Conservation (phyloP, 2,329 filamentous ascomycete species). For the Venturia nashicola region DNA sequence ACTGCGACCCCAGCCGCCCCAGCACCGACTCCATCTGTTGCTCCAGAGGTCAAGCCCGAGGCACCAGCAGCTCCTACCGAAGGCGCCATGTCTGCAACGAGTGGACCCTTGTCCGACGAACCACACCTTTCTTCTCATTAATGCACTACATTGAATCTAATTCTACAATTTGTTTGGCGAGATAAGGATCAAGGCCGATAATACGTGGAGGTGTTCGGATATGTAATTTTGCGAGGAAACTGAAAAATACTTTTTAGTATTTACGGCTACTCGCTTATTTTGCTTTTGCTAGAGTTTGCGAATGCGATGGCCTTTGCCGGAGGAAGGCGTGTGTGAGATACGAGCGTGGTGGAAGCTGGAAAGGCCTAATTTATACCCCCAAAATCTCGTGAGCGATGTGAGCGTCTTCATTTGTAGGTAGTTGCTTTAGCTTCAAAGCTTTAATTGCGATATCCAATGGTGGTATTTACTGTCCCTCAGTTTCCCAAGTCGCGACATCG, state of each 20-base stretch:
- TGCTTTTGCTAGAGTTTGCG: background rate
- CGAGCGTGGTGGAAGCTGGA: background rate
- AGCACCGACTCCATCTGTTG: background rate
- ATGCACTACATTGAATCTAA: background rate
- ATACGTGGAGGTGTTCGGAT: background rate
- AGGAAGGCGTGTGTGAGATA: background rate
- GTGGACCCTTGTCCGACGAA: conserved; percentile 3
- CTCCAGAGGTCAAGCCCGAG: background rate
- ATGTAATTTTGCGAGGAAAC: background rate
- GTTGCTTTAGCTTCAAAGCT: background rate
- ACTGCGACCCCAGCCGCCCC: conserved; percentile 2
- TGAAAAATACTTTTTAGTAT: background rate
- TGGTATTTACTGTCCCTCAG: background rate
- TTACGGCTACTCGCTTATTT: background rate
- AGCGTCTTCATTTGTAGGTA: background rate
- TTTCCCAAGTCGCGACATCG: background rate
- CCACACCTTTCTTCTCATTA: background rate
- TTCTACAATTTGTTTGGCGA: background rate
- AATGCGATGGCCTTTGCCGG: background rate
- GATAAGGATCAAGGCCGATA: background rate
- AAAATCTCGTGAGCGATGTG: conserved; percentile 1
- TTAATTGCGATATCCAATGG: background rate
- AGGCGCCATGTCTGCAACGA: conserved; percentile 1
- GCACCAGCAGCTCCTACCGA: conserved; percentile 3
- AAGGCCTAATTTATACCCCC: conserved; percentile 2